Percentiles rank a stretch among this genome's conserved stretches.
phyloP scores from a whole-genome alignment of 169 alveolate species.

The Eimeria praecox region DNA sequence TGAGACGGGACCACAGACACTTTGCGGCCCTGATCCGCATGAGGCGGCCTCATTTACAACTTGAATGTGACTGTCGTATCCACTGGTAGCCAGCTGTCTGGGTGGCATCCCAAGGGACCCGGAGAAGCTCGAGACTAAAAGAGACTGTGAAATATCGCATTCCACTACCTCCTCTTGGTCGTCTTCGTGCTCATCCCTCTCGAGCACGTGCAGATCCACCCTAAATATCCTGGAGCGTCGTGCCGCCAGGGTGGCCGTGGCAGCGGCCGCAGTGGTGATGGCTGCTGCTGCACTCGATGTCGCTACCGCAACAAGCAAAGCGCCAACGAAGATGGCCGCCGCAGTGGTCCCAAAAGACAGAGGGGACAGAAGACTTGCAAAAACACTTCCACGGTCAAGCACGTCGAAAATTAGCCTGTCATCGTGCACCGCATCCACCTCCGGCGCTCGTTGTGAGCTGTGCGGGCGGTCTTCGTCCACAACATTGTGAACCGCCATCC shows the following conservation, averaged over 20 bases:
- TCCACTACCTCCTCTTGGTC: constrained; percentile 71
- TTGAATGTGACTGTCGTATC: neutral
- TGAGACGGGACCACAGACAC: constrained; percentile 16
- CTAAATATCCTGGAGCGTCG: constrained; percentile 65
- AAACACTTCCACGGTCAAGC: constrained; percentile 48
- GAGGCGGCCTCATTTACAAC: constrained; percentile 5
- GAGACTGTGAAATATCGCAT: constrained; percentile 14
- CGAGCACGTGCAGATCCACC: constrained; percentile 70
- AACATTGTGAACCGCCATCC: constrained; percentile 10
- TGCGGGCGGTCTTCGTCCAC: constrained; percentile 44
- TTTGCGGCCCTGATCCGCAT: constrained; percentile 7
- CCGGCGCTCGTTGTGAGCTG: constrained; percentile 39
- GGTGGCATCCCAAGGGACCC: constrained; percentile 20
- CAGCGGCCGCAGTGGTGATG: constrained; percentile 74
- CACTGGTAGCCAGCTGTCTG: neutral
- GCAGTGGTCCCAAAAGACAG: constrained; percentile 64
- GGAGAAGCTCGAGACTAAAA: constrained; percentile 12
- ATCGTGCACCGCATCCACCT: constrained; percentile 47
- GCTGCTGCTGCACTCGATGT: constrained; percentile 72
- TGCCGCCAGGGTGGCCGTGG: constrained; percentile 76
- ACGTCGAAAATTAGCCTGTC: constrained; percentile 30
- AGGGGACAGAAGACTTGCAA: constrained; percentile 71
- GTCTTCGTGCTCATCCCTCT: constrained; percentile 68
- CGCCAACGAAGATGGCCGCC: constrained; percentile 64
- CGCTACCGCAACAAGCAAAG: constrained; percentile 72